Conservation (phyloP, 192 early-diverging fungal species). For the Umbelopsis sp. region DNA sequence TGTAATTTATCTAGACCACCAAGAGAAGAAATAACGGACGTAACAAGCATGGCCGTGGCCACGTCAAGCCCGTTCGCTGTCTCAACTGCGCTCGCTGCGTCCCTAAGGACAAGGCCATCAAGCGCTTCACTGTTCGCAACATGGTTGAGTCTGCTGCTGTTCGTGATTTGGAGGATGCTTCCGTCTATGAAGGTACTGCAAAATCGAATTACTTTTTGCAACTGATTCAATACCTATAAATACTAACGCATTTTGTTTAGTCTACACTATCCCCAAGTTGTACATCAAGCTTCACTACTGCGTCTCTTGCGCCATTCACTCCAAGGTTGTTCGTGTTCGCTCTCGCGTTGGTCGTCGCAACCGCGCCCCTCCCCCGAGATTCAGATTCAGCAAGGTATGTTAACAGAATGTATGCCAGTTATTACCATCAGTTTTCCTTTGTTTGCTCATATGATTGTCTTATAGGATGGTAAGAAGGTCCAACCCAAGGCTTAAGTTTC, state of each 20-base stretch:
- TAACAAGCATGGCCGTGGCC: conserved; percentile 97
- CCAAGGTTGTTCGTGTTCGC: conserved; percentile 92
- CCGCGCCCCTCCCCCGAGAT: conserved; percentile 91
- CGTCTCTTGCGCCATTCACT: conserved; percentile 91
- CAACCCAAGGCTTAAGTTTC: conserved; percentile 16
- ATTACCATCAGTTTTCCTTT: not conserved
- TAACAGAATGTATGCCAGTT: not conserved
- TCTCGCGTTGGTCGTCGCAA: conserved; percentile 86
- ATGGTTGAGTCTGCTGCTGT: conserved; percentile 98
- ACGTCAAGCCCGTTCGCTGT: conserved; percentile 96
- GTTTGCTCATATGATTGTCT: not conserved
- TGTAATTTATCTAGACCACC: conserved; percentile 69
- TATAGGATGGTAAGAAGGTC: conserved; percentile 19
- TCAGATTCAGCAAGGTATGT: conserved; percentile 76
- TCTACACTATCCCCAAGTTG: conserved; percentile 88
- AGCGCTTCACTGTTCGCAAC: conserved; percentile 96
- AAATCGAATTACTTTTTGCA: not conserved
- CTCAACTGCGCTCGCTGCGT: conserved; percentile 97
- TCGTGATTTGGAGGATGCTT: conserved; percentile 93
- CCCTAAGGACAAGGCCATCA: conserved; percentile 99
- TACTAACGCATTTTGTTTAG: conserved; percentile 14
- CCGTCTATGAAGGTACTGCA: conserved; percentile 78
- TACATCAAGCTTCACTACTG: conserved; percentile 92
- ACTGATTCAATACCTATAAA: not conserved
- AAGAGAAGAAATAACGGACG: conserved; percentile 99